Base-by-base conservation (phyloP, 1,139 yeast species). In the Debaryomyces fabryi region DNA sequence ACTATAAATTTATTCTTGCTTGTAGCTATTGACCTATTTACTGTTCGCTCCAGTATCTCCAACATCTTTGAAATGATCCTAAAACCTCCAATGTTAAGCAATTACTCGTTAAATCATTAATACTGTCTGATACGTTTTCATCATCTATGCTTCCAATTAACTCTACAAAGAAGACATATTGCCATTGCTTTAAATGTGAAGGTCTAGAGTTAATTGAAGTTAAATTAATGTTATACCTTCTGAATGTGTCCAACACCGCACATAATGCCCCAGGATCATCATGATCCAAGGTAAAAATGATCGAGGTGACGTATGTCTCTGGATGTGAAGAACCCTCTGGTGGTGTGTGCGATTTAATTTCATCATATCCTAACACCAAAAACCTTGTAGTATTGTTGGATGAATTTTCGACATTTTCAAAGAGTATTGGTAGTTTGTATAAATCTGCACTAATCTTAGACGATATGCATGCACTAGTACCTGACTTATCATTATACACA, bases 361-460 rank as follows among this genome's bases (percentile, higher is more conserved):
- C 60, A 42, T 49, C 38, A 45, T 65, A 61, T 1, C 86, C 83
- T 40, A 93, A 69, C 0, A 90, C 78, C 48, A 93, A 68, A 62
- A 93, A 93, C 52, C 98, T 71, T 2, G 99, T 93, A 4, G 96
- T 88, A 65, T 93, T 93, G 30, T 82, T 83, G 39, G 72, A 64
- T 50, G 74, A 74, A 60, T 92, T 96, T 60, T 92, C 95, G 39
- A 93, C 79, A 50, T 80, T 78, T 6, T 71, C 60, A 27, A 68
- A 65, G 35, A 84, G 58, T 1, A 89, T 76, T 0, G 88, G 86
- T 18, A 87, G 78, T 1, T 77, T 71, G 56, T 85, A 83, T 20
- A 87, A 71, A 16, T 72, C 70, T 3, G 93, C 82, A 10, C 97
- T 93, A 55, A 83, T 81, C 30, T 69, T 60, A 7, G 81, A 74